Evolutionary conservation across 805 yeast genomes (phyloP), one percentile per base, ranked within the genome.

Genomic region (Candida endomychidarum): DNA sequence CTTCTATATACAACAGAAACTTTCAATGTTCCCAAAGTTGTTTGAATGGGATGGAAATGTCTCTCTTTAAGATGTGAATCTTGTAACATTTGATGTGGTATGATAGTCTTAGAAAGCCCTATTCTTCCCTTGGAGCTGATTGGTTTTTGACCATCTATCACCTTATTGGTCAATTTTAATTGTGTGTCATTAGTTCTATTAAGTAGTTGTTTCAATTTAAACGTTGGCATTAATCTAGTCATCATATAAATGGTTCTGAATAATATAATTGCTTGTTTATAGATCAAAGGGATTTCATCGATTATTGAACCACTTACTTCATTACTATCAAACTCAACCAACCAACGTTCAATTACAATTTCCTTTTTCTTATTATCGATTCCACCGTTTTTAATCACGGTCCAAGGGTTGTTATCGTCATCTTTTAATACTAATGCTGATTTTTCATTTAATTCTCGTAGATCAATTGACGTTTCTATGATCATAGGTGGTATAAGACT

Each of bases 331-430:
- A 90, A 76, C 58, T 90, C 96, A 23, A 93, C 65, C 17, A 88
- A 70, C 99, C 99, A 93, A 43, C 99, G 74, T 56, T 93, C 99
- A 42, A 93, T 64, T 2, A 93, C 96, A n/a, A 93, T 77, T 60
- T 91, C 98, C 12, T 78, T 72, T 52, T 84, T 84, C 52, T 76
- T 78, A 25, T 17, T 32, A 20, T 18, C 27, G 16, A 4, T 11
- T 2, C 75, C 69, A 10, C 83, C 83, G 9, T 63, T 57, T 43
- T 72, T 77, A 8, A 83, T 68, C 9, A 81, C 81, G 8, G 75
- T 65, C 75, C 83, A 80, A 10, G 72, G 53, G 46, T 70, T 69
- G 17, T 72, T 75, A 6, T 71, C 70, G 3, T 70, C 72, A 49
- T 83, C 90, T 20, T 67, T 67, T 27, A 86, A 58, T 23, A 80